A percentile compares a stretch with the other conserved stretches of the same genome.
phyloP scores from a whole-genome alignment of 1,139 yeast species.

The Debaryomyces udenii region DNA sequence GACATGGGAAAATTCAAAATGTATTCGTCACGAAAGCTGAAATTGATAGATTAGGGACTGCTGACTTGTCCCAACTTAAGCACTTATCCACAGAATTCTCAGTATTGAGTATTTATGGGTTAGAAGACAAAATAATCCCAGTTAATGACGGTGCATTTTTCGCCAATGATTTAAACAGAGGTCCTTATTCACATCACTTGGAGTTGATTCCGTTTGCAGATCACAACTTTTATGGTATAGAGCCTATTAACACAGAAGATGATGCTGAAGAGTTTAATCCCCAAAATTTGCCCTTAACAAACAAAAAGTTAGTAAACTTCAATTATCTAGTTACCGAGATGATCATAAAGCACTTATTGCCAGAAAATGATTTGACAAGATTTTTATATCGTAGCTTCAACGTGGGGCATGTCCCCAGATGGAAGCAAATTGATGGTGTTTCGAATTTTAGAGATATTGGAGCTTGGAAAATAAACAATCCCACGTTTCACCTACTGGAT shows the following conservation, averaged over 20 bases:
- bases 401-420: constrained; percentile 51
- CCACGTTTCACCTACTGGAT: constrained; percentile 24
- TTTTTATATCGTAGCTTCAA: constrained; percentile 43
- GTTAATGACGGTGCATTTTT: constrained; percentile 60
- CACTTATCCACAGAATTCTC: constrained; percentile 50
- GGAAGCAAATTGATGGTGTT: constrained; percentile 69
- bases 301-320: constrained; percentile 54
- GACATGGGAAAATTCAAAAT: constrained; percentile 52
- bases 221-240: constrained; percentile 73
- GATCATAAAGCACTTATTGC: constrained; percentile 55
- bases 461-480: constrained; percentile 59
- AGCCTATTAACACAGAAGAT: constrained; percentile 32
- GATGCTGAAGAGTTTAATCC: constrained; percentile 40
- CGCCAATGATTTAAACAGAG: constrained; percentile 59
- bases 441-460: constrained; percentile 80
- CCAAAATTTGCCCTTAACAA: constrained; percentile 21
- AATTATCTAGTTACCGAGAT: constrained; percentile 56
- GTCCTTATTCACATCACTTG: constrained; percentile 55
- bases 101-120: constrained; percentile 73
- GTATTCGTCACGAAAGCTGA: constrained; percentile 55
- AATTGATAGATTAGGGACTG: constrained; percentile 52
- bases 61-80: constrained; percentile 48
- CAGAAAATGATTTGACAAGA: constrained; percentile 53
- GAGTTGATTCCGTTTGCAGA: constrained; percentile 69
- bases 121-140: constrained; percentile 68